Base-by-base conservation (phyloP, 2,329 filamentous ascomycete genomes). In the Meredithiella fracta region DNA sequence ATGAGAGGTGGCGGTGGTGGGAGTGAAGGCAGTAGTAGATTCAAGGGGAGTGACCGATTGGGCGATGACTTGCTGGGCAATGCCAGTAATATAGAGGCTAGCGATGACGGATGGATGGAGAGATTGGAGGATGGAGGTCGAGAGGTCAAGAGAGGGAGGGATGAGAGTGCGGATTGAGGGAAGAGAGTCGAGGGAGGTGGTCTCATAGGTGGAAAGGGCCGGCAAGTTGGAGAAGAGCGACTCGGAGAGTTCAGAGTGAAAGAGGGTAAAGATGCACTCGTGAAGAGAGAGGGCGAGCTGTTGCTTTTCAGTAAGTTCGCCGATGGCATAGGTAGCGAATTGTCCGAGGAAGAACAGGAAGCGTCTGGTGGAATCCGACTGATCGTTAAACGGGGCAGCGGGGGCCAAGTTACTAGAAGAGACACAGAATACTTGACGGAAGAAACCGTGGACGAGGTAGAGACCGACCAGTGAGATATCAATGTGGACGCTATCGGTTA, bases 71-170 rank as follows among this genome's bases (percentile, higher is more conserved):
- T 67, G 61, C 40, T 71, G 67, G 0, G 65, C 68, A 40, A 70
- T 2, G 65, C 67, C 56, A 22, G 55, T 64, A 3, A 66, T 63
- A 53, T 69, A 70, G 69, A 72, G 62, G 29, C 63, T 63, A 8
- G 64, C 60, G 29, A 72, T 63, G 26, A 64, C 61, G 2, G 64
- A 62, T 1, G 68, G 66, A 4, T 65, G 64, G 3, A 73, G 62
- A 0, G 67, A 63, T 51, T 69, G 65, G 14, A 73, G 57, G 22
- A 72, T 64, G 6, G 69, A 66, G n/a, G 70, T 63, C 4, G 66
- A 67, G n/a, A 73, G 62, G 3, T 58, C 29, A 11, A 53, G 53
- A n/a, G 26, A 55, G 17, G 26, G 23, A 25, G 53, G 53, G 3
- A 55, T 11, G 22, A 47, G 37, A 31, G 25, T 22, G 5, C 40